Conservation (phyloP, 2,329 filamentous ascomycete species). For the Calcarisporium arbuscula region DNA sequence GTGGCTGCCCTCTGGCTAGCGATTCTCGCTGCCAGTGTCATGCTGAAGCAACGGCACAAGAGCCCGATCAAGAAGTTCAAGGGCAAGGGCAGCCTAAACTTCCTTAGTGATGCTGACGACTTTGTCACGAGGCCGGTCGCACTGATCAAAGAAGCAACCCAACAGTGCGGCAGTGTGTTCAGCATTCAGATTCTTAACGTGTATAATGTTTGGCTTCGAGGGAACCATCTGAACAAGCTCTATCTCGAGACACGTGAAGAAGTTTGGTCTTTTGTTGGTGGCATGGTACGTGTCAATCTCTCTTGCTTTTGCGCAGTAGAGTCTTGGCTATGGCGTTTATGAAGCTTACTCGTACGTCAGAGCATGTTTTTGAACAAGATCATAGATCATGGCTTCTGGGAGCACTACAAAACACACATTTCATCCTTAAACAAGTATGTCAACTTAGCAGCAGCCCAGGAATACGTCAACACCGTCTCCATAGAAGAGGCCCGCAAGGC, state of each 20-base stretch:
- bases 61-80: conserved; percentile 13
- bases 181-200: conserved; percentile 6
- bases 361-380: conserved; percentile 13
- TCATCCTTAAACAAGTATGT: conserved; percentile 9
- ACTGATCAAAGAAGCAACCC: conserved; percentile 6
- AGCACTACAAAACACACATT: conserved; percentile 7
- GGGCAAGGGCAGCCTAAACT: conserved; percentile 11
- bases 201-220: conserved; percentile 10
- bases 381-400: conserved; percentile 9
- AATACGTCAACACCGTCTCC: conserved; percentile 7
- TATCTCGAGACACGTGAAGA: conserved; percentile 11
- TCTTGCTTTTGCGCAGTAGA: too few relatives aligned
- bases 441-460: conserved; percentile 6
- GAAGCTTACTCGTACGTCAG: conserved; percentile 4
- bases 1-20: neutral
- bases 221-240: conserved; percentile 7
- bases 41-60: neutral
- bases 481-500: conserved; percentile 12
- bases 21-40: neutral
- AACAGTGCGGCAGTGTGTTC: conserved; percentile 8
- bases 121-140: conserved; percentile 4
- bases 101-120: conserved; percentile 6
- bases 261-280: conserved; percentile 9
- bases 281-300: conserved; percentile 8
- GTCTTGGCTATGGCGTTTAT: too few relatives aligned